Evolutionary conservation across 2,329 filamentous ascomycete species (phyloP), one percentile per base, ranked within the genome.

Genomic region (Cryphonectria radicalis): DNA sequence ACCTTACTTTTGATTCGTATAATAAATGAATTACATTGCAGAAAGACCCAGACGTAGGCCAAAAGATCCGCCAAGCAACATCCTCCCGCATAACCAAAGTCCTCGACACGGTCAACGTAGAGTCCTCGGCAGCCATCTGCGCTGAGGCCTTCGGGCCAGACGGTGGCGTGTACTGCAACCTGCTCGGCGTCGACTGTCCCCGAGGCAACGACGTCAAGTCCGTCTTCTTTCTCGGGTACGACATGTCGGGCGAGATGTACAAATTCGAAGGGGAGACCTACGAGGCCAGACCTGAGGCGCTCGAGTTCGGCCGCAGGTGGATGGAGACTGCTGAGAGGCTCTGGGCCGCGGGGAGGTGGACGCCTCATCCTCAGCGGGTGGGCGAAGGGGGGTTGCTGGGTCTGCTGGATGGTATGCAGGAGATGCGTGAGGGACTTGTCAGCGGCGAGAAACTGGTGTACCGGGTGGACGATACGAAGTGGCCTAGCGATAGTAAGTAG

Each of bases 1-100:
- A 11, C 3, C 10, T 13, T 40, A 8, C 7, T 43, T 22, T 25
- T 25, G 37, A 68, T 46, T 63, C 73, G 72, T 14, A 63, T 73
- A 7, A 63, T 73, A 17, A 11, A 11, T 7, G 74, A 68, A 53
- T 71, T n/a, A 6, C 22, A 7, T 1, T 22, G 13, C 1, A 77
- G 81, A 13, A 82, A 86, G 67, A 75, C 77, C 0, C 71, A 67
- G 3, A 81, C 72, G 85, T 83, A 0, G 71, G 76, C 1, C 80
- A 83, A 76, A 70, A 63, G 1, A 78, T 86, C 1, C 70, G 69
- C 0, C 80, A 80, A 64, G 80, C 76, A 1, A 70, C 86, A 0
- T 84, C 85, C 74, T 81, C 78, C 64, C 77, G 84, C 62, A 74
- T 81, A 0, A 74, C 78, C 35, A 70, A 73, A 1, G 55, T 74